Percentiles rank a stretch among this genome's conserved stretches.
Conservation (phyloP, 805 yeast genomes). For the Lipomyces sp. region DNA sequence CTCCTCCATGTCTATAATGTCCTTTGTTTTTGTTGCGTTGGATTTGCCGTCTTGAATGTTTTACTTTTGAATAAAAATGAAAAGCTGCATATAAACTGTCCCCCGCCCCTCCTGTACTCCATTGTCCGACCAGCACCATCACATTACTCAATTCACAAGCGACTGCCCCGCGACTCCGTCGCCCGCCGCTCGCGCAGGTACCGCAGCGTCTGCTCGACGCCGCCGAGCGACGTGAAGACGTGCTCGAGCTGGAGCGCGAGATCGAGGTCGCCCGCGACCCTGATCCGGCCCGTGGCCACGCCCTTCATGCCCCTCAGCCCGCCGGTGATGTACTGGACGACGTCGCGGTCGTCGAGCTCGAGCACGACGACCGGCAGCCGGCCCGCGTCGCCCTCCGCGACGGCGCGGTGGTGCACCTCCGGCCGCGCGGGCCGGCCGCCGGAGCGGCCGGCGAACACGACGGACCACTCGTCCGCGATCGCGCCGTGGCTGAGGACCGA, state of each 20-base stretch:
- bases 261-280: conserved; percentile 26
- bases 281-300: conserved; percentile 20
- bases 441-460: conserved; percentile 11
- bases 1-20: too few relatives aligned
- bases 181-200: conserved; percentile 5
- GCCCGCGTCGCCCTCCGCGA: conserved; percentile 8
- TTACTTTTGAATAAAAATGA: background rate
- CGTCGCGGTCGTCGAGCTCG: conserved; percentile 23
- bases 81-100: background rate
- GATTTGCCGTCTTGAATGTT: too few relatives aligned
- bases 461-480: conserved; percentile 22
- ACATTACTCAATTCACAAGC: background rate
- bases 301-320: conserved; percentile 24
- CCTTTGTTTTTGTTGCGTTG: too few relatives aligned
- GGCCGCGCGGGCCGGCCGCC: conserved; percentile 8
- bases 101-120: too few relatives aligned
- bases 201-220: conserved; percentile 18
- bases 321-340: conserved; percentile 20
- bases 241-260: conserved; percentile 24
- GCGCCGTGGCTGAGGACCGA: conserved; percentile 11
- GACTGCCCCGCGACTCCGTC: conserved; percentile 3
- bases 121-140: too few relatives aligned
- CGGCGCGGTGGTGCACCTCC: conserved; percentile 15
- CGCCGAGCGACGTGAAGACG: conserved; percentile 20
- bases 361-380: conserved; percentile 19